Evolutionary conservation across 2,329 filamentous ascomycete genomes (phyloP), one percentile per base, ranked within the genome.

Genomic region (Periglandula ipomoeae): DNA sequence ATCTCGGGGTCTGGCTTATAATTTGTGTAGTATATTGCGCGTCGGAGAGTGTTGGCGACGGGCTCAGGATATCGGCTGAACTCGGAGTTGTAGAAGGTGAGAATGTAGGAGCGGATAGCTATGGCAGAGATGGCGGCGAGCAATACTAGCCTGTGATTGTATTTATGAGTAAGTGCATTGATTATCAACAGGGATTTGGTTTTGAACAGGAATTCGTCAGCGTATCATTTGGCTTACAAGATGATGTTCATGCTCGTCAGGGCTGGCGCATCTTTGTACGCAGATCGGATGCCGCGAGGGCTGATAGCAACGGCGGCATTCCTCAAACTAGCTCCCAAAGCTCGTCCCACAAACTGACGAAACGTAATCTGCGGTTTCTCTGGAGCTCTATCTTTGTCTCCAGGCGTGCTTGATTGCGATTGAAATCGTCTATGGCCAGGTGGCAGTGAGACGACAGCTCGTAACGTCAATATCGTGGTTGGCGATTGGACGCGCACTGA

Each of bases 1-100:
- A 85, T 76, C 50, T 85, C 77, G 3, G 87, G 81, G 51, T 95
- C 84, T 4, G 85, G 76, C 35, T 80, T 74, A 54, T 85, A 79
- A 59, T 93, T 90, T 55, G 84, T 87, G 67, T 88, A 95, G 70
- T 91, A 96, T 23, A 97, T 71, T 0, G 89, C 93, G 56, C 83
- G 80, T 27, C 93, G 87, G 42, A 98, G 74, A 52, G 87, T 82
- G 58, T 85, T 83, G 9, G 86, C 86, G 30, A 91, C 81, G 1
- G 81, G 74, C 38, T 85, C 79, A 2, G 87, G 87, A 61, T 75
- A 81, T 50, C 67, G 70, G 45, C 75, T 79, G 57, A 80, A 78
- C 50, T 79, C 71, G 24, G 67, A 60, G 47, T 73, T 70, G 58
- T 79, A 73, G 61, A 80, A 81, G 55, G 76, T 76, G 54, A 67